These are phyloP conservation scores for Boletus subparvulus DNA, from an alignment of 768 basidiomycete genomes.

Conservation along the genomic window DNA sequence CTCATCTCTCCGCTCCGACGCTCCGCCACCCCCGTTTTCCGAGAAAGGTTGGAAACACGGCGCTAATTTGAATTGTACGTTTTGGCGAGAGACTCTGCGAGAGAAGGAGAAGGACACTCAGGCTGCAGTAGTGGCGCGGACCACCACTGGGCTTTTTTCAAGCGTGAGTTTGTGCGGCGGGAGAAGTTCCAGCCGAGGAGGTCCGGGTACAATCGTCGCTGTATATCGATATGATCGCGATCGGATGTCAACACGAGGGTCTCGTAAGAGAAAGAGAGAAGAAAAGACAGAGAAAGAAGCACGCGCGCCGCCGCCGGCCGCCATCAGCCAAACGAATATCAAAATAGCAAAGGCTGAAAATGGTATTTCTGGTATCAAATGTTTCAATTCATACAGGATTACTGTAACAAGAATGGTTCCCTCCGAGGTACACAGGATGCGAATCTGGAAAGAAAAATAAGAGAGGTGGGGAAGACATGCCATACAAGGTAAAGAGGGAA, in stretches of 20 bases:
- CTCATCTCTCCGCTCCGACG: slow-evolving; percentile 11
- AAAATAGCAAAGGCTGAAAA: slow-evolving; percentile 2
- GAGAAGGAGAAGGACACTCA: no score
- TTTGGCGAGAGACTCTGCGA: background rate
- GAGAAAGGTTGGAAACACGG: background rate
- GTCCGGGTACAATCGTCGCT: slow-evolving; percentile 1
- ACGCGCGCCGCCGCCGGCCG: slow-evolving; percentile 3
- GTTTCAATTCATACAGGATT: slow-evolving; percentile 22
- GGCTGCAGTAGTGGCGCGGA: no score
- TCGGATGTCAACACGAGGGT: slow-evolving; percentile 1
- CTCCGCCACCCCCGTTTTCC: slow-evolving; percentile 1
- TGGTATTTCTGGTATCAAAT: slow-evolving; percentile 17
- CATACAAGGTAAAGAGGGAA: slow-evolving; percentile 12
- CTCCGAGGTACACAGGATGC: slow-evolving; percentile 8
- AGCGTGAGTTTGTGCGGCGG: background rate
- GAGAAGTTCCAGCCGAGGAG: slow-evolving; percentile 7
- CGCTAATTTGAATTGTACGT: background rate
- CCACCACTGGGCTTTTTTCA: background rate
- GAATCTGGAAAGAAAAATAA: slow-evolving; percentile 11
- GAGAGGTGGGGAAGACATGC: slow-evolving; percentile 5
- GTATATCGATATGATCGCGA: slow-evolving; percentile 6
- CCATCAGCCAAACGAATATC: slow-evolving; percentile 11
- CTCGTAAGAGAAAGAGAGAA: slow-evolving; percentile 4
- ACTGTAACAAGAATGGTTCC: slow-evolving; percentile 18
- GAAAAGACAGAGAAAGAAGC: background rate